Evolutionary conservation across 768 basidiomycete species (phyloP).

Genomic region (Suillus alpinus): DNA sequence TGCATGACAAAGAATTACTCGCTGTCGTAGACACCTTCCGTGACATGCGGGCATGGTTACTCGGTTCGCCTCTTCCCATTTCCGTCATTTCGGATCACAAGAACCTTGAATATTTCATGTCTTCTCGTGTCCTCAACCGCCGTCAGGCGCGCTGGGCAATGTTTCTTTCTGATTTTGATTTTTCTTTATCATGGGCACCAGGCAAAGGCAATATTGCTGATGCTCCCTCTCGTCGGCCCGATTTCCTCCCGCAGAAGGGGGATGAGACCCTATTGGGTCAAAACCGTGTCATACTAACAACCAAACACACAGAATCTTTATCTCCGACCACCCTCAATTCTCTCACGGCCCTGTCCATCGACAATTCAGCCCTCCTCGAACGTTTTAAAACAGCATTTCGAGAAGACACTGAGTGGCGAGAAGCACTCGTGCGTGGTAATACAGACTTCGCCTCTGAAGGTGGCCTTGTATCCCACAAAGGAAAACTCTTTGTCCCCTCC

Average conservation of each 20-base stretch:
- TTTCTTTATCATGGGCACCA: conserved; percentile 17
- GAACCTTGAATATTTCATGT: conserved; percentile 30
- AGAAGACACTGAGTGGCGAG: conserved; percentile 15
- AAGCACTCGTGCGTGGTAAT: conserved; percentile 14
- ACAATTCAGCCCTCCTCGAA: conserved; percentile 16
- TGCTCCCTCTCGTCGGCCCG: conserved; percentile 4
- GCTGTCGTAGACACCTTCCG: conserved; percentile 34
- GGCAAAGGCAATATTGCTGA: conserved; percentile 15
- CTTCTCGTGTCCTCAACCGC: conserved; percentile 24
- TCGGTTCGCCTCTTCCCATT: conserved; percentile 15
- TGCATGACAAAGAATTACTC: conserved; percentile 43
- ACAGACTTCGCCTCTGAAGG: conserved; percentile 6
- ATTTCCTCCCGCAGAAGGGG: conserved; percentile 6
- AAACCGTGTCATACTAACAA: not conserved
- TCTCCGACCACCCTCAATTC: conserved; percentile 3
- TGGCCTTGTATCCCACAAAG: conserved; percentile 23
- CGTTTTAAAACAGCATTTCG: conserved; percentile 15
- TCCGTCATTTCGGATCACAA: conserved; percentile 25
- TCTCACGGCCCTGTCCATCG: conserved; percentile 18
- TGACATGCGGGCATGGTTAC: conserved; percentile 25
- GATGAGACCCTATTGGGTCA: not conserved
- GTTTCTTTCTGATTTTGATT: conserved; percentile 16
- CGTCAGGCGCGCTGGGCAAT: conserved; percentile 36
- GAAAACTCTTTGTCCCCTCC: conserved; percentile 30
- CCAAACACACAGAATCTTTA: not conserved